Evolutionary conservation across 371 early-diverging fungal species (phyloP), one percentile per base, ranked within the genome.

Genomic region (Zopfochytrium polystomum): DNA sequence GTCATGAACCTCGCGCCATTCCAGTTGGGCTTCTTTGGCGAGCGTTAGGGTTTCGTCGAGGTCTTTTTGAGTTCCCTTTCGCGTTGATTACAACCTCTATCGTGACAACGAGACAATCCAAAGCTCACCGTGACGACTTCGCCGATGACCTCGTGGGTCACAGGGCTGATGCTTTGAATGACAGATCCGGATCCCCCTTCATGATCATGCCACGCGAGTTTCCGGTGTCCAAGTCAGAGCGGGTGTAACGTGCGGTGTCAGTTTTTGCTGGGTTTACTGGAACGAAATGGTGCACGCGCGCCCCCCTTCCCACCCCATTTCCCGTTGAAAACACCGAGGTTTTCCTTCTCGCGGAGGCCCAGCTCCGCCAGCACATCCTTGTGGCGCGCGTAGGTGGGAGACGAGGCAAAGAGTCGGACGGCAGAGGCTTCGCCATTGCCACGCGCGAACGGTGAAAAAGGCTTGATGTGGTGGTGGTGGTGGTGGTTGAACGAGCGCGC

Each of bases 261-360:
- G n/a, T n/a, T n/a, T n/a, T n/a, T n/a, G n/a, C n/a, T n/a, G n/a
- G n/a, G n/a, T n/a, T n/a, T n/a, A n/a, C n/a, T n/a, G n/a, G n/a
- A n/a, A n/a, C n/a, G n/a, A n/a, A n/a, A n/a, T n/a, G n/a, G n/a
- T n/a, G n/a, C n/a, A n/a, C n/a, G n/a, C n/a, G n/a, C n/a, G n/a
- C n/a, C n/a, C n/a, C n/a, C n/a, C n/a, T n/a, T n/a, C n/a, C n/a
- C n/a, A n/a, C n/a, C 78, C 95, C 95, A 95, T 59, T 80, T 73
- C 54, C 95, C 95, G 78, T 93, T 82, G 76, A 82, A 96, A 33
- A 95, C 94, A 62, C 95, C 95, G 70, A 46, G 31, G 66, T 65
- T 65, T 6, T 30, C 64, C n/a, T 22, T 34, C 13, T 52, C 58
- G 27, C n/a, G 5, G 22, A 66, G 44, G 56, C 64, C 73, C 59